These are phyloP conservation scores for Mycena galericulata DNA, from an alignment of 768 basidiomycete genomes.

Conservation along the genomic window DNA sequence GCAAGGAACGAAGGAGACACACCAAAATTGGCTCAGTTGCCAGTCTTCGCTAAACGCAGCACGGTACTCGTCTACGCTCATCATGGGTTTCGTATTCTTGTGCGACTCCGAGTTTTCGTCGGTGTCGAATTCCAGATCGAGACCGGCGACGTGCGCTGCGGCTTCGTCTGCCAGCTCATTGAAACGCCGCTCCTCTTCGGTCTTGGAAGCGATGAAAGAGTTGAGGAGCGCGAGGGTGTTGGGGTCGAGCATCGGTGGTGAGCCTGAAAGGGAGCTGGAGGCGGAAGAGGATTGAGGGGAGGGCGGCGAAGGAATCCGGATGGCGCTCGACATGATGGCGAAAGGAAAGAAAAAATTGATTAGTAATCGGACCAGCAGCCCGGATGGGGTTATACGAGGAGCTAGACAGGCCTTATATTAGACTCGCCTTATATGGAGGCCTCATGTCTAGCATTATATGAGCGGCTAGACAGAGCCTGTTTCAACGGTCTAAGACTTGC, in stretches of 20 bases:
- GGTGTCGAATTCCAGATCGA: conserved; percentile 42
- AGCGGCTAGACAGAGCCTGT: too few species aligned
- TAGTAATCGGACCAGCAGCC: too few species aligned
- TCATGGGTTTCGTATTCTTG: conserved; percentile 46
- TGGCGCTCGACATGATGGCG: neutral
- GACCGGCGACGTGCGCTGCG: conserved; percentile 48
- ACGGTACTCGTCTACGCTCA: conserved; percentile 58
- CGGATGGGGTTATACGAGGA: too few species aligned
- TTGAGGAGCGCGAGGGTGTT: conserved; percentile 56
- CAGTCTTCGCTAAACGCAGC: conserved; percentile 60
- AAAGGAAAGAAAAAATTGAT: conserved; percentile 5
- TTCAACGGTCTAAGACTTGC: too few species aligned
- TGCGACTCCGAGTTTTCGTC: conserved; percentile 33
- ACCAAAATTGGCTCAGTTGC: conserved; percentile 66
- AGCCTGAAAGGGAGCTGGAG: conserved; percentile 46
- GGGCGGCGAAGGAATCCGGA: conserved; percentile 38
- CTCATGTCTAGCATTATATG: too few species aligned
- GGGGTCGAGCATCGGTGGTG: conserved; percentile 51
- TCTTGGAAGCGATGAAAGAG: conserved; percentile 52
- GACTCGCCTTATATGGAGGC: too few species aligned
- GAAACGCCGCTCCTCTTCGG: conserved; percentile 58
- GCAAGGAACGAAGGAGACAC: conserved; percentile 38
- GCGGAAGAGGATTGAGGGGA: conserved; percentile 32
- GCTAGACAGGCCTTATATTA: too few species aligned
- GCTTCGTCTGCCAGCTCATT: conserved; percentile 52